These are phyloP conservation scores for Penicillium digitatum DNA, from an alignment of 2,329 filamentous ascomycete genomes.

Conservation along the genomic window DNA sequence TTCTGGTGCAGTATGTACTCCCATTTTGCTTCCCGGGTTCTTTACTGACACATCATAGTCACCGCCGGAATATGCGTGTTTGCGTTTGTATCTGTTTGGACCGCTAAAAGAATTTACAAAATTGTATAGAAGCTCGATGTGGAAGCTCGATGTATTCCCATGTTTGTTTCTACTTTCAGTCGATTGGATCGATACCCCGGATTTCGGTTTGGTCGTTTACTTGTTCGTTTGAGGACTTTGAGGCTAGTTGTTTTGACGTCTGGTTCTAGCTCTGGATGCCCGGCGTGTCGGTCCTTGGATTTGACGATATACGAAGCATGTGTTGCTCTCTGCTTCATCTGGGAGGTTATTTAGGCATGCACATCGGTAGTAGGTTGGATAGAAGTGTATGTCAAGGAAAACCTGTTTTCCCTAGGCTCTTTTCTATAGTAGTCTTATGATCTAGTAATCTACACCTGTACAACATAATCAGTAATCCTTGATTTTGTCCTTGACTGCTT, in stretches of 20 bases:
- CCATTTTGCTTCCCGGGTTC: not conserved
- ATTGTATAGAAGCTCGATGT: constrained; percentile 55
- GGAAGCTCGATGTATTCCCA: not conserved
- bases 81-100: constrained; percentile 71
- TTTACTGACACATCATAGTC: constrained; percentile 35
- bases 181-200: constrained; percentile 11
- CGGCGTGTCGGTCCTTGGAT: constrained; percentile 2
- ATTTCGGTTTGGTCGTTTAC: not conserved
- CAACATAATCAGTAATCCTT: not conserved
- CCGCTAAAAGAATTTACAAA: constrained; percentile 78
- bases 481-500: not conserved
- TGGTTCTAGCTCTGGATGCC: not conserved
- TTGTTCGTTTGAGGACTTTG: not conserved
- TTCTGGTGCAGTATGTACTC: constrained; percentile 56
- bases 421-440: not conserved
- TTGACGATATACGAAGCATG: constrained; percentile 11
- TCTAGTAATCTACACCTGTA: not conserved
- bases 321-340: not conserved
- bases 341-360: not conserved
- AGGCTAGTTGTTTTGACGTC: not conserved
- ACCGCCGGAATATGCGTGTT: constrained; percentile 74
- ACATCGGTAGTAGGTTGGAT: not conserved
- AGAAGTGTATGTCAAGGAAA: constrained; percentile 9
- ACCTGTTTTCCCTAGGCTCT: not conserved
- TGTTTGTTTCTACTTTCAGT: not conserved